phyloP scores from a whole-genome alignment of 257 asterid species.

The Cordia subcordata region DNA sequence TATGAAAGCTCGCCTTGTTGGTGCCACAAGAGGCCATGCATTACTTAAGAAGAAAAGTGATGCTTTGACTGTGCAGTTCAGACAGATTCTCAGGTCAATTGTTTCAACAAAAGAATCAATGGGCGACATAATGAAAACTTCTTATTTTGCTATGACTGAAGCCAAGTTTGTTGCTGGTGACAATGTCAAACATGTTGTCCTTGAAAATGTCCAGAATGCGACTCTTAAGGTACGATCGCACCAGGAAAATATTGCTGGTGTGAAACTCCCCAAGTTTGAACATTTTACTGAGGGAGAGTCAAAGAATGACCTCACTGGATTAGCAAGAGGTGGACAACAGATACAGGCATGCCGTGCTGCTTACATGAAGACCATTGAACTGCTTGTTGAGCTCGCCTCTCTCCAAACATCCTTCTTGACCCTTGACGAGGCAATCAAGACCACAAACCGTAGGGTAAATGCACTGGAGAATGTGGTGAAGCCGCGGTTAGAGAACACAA shows the following conservation, averaged over 20 bases:
- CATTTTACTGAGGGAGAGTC: constrained; percentile 40
- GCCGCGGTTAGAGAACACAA: constrained; percentile 44
- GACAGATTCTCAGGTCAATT: constrained; percentile 23
- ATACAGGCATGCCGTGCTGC: constrained; percentile 43
- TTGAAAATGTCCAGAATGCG: constrained; percentile 21
- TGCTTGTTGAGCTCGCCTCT: constrained; percentile 45
- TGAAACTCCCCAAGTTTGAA: constrained; percentile 34
- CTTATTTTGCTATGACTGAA: constrained; percentile 26
- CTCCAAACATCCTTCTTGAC: constrained; percentile 49
- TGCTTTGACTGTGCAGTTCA: constrained; percentile 26
- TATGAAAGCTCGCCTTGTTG: constrained; percentile 42
- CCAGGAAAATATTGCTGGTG: constrained; percentile 28
- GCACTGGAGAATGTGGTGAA: constrained; percentile 46
- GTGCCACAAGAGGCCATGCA: constrained; percentile 39
- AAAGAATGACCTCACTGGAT: constrained; percentile 42
- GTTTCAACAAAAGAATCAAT: constrained; percentile 25
- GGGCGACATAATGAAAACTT: constrained; percentile 23
- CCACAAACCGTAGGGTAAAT: constrained; percentile 45
- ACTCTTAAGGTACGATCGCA: constrained; percentile 22
- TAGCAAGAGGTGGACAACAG: constrained; percentile 49
- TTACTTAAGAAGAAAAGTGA: constrained; percentile 28
- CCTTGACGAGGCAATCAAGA: constrained; percentile 46
- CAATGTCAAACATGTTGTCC: constrained; percentile 24
- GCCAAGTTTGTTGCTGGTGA: constrained; percentile 26
- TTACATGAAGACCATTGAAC: constrained; percentile 42